phyloP scores from a whole-genome alignment of 2,329 filamentous ascomycete genomes.

The Ceratocystis alfenasii region DNA sequence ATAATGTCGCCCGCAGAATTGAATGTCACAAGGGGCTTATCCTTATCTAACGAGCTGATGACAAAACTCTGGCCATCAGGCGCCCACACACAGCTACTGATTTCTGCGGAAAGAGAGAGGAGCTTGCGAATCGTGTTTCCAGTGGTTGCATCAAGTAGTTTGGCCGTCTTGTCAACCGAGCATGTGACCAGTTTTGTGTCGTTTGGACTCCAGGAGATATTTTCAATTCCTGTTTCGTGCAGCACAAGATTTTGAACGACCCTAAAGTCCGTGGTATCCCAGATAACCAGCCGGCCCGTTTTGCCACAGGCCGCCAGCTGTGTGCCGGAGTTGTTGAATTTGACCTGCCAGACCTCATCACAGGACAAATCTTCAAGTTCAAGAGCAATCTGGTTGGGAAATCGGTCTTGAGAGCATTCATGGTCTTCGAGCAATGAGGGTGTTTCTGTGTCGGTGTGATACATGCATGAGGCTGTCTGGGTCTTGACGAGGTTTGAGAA shows the following conservation, averaged over 20 bases:
- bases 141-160: constrained; percentile 63
- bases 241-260: constrained; percentile 49
- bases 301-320: constrained; percentile 72
- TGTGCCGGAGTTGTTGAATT: constrained; percentile 78
- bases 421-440: constrained; percentile 88
- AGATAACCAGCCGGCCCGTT: constrained; percentile 65
- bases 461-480: constrained; percentile 74
- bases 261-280: constrained; percentile 61
- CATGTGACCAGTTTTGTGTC: constrained; percentile 78
- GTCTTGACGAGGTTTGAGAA: constrained; percentile 71
- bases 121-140: constrained; percentile 36
- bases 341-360: constrained; percentile 83
- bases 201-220: constrained; percentile 85
- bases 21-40: constrained; percentile 58
- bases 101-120: constrained; percentile 64
- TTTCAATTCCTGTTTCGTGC: constrained; percentile 61
- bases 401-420: constrained; percentile 63
- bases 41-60: constrained; percentile 61
- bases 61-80: constrained; percentile 66
- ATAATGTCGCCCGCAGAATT: constrained; percentile 49
- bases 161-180: constrained; percentile 58
- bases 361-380: constrained; percentile 56
- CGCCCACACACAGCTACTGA: constrained; percentile 84
- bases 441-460: constrained; percentile 67
- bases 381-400: constrained; percentile 59